phyloP scores from a whole-genome alignment of 306 rosid genomes.

The Carpinus viminea region DNA sequence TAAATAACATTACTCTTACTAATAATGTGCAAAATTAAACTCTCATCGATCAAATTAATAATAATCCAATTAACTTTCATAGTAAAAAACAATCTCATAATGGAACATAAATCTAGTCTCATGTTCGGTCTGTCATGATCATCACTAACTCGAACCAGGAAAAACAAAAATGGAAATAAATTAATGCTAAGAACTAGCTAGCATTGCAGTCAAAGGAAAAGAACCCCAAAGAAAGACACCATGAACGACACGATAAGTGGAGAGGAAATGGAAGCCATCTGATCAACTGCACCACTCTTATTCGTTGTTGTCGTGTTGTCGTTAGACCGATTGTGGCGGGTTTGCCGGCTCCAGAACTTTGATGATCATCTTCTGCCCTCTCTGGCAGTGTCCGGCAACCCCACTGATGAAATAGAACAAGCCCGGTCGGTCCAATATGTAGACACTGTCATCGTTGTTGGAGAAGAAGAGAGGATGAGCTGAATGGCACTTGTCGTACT shows the following conservation, averaged over 20 bases:
- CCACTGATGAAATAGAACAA: slow-evolving; percentile 91
- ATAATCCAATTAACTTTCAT: no score
- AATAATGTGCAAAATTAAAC: no score
- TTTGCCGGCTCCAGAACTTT: slow-evolving; percentile 59
- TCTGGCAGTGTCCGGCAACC: slow-evolving; percentile 66
- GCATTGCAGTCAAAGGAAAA: slow-evolving; percentile 28
- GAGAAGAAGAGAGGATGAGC: slow-evolving; percentile 62
- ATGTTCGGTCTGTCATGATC: no score
- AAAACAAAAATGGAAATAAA: no score
- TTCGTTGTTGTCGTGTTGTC: slow-evolving; percentile 17
- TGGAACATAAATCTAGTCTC: no score
- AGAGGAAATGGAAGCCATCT: slow-evolving; percentile 12
- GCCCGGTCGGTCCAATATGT: slow-evolving; percentile 53
- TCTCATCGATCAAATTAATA: no score
- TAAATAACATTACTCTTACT: no score
- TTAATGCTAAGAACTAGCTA: no score
- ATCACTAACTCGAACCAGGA: no score
- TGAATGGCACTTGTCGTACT: slow-evolving; percentile 59
- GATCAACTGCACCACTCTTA: slow-evolving; percentile 24
- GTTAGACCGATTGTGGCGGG: slow-evolving; percentile 38
- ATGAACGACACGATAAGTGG: slow-evolving; percentile 22
- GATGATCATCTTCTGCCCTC: slow-evolving; percentile 69
- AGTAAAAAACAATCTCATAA: no score
- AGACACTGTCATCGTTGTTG: slow-evolving; percentile 53
- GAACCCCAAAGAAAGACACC: slow-evolving; percentile 6